Conservation (phyloP, 495 filamentous ascomycete genomes). For the Pseudomonodictys pantanalensis region DNA sequence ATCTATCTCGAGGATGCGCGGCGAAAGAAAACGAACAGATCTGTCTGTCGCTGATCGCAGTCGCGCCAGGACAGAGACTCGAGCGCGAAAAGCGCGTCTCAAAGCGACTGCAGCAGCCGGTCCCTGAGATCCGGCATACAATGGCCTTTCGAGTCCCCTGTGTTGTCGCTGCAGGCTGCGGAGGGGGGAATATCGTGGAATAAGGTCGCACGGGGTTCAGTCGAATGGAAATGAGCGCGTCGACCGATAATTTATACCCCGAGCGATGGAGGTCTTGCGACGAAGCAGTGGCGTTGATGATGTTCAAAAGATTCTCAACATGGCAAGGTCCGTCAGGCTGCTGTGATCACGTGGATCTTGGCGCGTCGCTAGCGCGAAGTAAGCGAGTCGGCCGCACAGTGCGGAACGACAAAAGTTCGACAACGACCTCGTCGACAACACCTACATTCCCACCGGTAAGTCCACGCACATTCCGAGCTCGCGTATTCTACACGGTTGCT, state of each 20-base stretch:
- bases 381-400: neutral
- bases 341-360: neutral
- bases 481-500: too few relatives aligned
- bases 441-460: slow-evolving; percentile 20
- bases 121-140: too few relatives aligned
- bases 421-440: slow-evolving; percentile 7
- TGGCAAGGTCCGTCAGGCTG: neutral
- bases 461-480: too few relatives aligned
- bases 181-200: neutral
- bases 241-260: neutral
- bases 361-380: neutral
- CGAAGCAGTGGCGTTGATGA: neutral
- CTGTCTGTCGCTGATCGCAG: too few relatives aligned
- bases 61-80: too few relatives aligned
- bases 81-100: too few relatives aligned
- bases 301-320: neutral
- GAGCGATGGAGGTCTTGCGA: neutral
- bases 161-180: too few relatives aligned
- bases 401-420: slow-evolving; percentile 9
- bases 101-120: too few relatives aligned
- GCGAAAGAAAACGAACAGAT: too few relatives aligned
- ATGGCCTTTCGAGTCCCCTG: too few relatives aligned
- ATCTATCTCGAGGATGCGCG: neutral
- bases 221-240: neutral
- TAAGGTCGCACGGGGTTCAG: neutral